Evolutionary conservation across 2,329 filamentous ascomycete species (phyloP).

Genomic region (Curvularia sp.): DNA sequence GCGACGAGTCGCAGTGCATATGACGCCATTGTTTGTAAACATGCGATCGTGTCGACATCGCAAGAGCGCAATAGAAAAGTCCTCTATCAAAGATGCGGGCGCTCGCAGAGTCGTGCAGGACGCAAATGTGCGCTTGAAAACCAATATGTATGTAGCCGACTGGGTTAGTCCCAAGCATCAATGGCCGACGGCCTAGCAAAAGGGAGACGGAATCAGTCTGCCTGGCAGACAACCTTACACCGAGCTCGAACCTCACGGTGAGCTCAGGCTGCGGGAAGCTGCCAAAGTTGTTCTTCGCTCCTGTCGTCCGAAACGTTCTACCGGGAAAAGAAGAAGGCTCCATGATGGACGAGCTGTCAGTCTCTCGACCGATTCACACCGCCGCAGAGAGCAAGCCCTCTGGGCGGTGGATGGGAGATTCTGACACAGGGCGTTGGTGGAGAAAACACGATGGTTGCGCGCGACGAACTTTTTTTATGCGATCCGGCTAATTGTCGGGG

Average conservation of each 20-base stretch:
- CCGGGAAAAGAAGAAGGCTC: slow-evolving; percentile 72
- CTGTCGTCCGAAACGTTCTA: slow-evolving; percentile 91
- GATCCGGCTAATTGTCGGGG: slow-evolving; percentile 18
- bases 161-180: slow-evolving; percentile 87
- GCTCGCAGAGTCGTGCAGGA: background rate
- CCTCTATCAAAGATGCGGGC: background rate
- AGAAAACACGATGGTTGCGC: slow-evolving; percentile 48
- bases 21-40: slow-evolving; percentile 6
- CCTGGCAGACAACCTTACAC: slow-evolving; percentile 43
- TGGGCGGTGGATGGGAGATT: slow-evolving; percentile 66
- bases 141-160: slow-evolving; percentile 72
- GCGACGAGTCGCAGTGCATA: background rate
- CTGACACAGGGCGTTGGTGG: slow-evolving; percentile 81
- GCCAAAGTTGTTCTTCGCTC: slow-evolving; percentile 78
- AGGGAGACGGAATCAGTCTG: slow-evolving; percentile 63
- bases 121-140: background rate
- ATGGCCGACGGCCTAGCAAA: slow-evolving; percentile 86
- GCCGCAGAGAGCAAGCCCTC: slow-evolving; percentile 42
- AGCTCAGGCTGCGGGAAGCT: slow-evolving; percentile 61
- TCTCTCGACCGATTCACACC: slow-evolving; percentile 73
- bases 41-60: background rate
- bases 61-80: background rate
- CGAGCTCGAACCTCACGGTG: slow-evolving; percentile 49
- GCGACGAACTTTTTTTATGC: slow-evolving; percentile 41
- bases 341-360: slow-evolving; percentile 81